Percentiles rank a stretch among this genome's conserved stretches.
These are phyloP conservation scores for Carnegiea gigantea DNA, from an alignment of 179 eudicot genomes.

Conservation along the genomic window DNA sequence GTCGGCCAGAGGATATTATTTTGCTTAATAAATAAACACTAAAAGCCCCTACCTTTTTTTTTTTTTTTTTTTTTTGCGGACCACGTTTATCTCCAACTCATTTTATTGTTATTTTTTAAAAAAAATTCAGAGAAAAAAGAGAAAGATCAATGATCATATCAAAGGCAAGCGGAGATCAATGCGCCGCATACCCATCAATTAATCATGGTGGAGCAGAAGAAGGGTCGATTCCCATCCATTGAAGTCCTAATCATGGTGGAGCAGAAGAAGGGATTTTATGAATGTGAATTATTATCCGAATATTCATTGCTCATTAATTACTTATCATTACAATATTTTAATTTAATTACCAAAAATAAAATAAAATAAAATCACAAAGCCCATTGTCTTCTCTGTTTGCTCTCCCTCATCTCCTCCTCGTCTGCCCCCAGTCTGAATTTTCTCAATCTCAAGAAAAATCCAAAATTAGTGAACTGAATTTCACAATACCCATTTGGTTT, in stretches of 20 bases:
- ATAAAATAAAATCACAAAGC: not conserved
- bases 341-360: not conserved
- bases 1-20: not conserved
- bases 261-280: not conserved
- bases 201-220: not conserved
- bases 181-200: not conserved
- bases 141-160: not conserved
- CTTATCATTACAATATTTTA: not conserved
- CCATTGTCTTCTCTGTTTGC: not conserved
- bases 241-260: constrained; percentile 7
- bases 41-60: not conserved
- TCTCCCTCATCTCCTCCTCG: not conserved
- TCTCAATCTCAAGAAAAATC: not conserved
- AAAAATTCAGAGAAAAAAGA: not conserved
- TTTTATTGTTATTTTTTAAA: not conserved
- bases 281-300: not conserved
- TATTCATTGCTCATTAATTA: constrained; percentile 13
- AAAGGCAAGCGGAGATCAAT: not conserved
- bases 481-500: constrained; percentile 16
- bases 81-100: not conserved
- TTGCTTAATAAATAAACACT: not conserved
- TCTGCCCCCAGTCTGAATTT: not conserved
- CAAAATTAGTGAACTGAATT: not conserved
- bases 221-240: not conserved
- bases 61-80: not conserved